Percentiles rank a stretch among this genome's conserved stretches.
Conservation (phyloP, 2,329 filamentous ascomycete genomes). For the Epichloe sylvatica region DNA sequence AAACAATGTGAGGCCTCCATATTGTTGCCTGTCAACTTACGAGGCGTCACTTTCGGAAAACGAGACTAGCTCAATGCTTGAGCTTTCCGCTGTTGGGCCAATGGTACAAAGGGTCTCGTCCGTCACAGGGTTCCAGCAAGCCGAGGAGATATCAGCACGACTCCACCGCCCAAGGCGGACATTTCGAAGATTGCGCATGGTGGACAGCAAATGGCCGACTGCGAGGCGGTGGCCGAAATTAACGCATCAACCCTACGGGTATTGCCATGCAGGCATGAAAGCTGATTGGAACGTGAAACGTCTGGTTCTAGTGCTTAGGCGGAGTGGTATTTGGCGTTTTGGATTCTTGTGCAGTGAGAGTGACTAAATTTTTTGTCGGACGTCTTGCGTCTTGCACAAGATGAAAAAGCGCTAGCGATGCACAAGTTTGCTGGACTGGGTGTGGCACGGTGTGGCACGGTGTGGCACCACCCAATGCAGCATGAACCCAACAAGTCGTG, state of each 20-base stretch:
- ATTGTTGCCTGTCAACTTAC: slow-evolving; percentile 2
- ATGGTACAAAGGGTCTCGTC: slow-evolving; percentile 72
- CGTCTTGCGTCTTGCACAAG: slow-evolving; percentile 6
- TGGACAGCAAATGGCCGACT: slow-evolving; percentile 1
- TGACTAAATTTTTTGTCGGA: slow-evolving; percentile 7
- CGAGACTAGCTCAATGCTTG: slow-evolving; percentile 58
- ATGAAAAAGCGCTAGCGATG: slow-evolving; percentile 7
- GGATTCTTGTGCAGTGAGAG: not conserved
- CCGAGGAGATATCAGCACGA: slow-evolving; percentile 52
- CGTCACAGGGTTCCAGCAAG: slow-evolving; percentile 71
- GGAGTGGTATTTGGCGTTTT: not conserved
- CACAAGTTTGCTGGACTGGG: not conserved
- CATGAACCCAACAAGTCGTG: not conserved
- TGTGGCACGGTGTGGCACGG: not conserved
- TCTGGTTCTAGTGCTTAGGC: not conserved
- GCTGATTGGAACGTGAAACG: no score
- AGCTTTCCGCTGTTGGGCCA: slow-evolving; percentile 58
- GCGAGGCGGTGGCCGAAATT: not conserved
- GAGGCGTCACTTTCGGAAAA: slow-evolving; percentile 29
- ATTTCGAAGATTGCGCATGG: slow-evolving; percentile 80
- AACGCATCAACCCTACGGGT: slow-evolving; percentile 1
- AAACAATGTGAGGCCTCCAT: not conserved
- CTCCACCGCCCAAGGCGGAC: slow-evolving; percentile 56
- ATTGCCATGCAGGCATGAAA: not conserved
- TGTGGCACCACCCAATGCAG: not conserved